These are phyloP conservation scores for Fusarium tricinctum DNA, from an alignment of 2,329 filamentous ascomycete species.

Conservation along the genomic window DNA sequence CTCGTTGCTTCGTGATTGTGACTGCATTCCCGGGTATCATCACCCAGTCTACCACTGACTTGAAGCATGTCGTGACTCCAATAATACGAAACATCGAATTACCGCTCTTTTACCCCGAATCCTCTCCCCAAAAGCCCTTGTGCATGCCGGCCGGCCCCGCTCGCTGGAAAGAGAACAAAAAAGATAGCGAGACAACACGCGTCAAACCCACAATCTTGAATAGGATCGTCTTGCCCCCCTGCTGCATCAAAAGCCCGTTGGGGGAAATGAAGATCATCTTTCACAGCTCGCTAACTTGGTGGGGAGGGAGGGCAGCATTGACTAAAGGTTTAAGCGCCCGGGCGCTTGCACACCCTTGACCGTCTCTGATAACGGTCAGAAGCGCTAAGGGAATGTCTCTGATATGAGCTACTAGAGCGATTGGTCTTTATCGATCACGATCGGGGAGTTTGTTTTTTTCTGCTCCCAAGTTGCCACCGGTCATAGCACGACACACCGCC, in stretches of 20 bases:
- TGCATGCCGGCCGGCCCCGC: conserved; percentile 33
- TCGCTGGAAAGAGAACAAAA: conserved; percentile 6
- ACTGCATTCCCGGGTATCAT: conserved; percentile 14
- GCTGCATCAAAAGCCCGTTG: conserved; percentile 34
- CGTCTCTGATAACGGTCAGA: conserved; percentile 20
- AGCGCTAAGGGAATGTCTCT: conserved; percentile 29
- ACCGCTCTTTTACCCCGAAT: conserved; percentile 11
- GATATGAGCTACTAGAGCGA: conserved; percentile 22
- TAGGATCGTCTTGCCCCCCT: conserved; percentile 27
- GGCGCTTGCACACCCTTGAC: conserved; percentile 30
- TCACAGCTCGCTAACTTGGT: conserved; percentile 16
- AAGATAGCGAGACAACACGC: conserved; percentile 39
- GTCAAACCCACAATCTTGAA: conserved; percentile 39
- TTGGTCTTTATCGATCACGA: conserved; percentile 33
- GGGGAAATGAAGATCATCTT: conserved; percentile 49
- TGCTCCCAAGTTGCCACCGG: conserved; percentile 25
- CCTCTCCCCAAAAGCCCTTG: conserved; percentile 1
- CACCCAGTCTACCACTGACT: conserved; percentile 18
- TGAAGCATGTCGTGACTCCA: conserved; percentile 21
- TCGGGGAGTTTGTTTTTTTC: conserved; percentile 23
- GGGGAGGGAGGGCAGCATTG: conserved; percentile 1
- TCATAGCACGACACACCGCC: conserved; percentile 24
- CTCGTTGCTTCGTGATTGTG: not conserved
- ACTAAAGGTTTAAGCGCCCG: conserved; percentile 30
- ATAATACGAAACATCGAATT: conserved; percentile 29